Conservation (phyloP, 1,284 basidiomycete species). For the Leccinum huronense region DNA sequence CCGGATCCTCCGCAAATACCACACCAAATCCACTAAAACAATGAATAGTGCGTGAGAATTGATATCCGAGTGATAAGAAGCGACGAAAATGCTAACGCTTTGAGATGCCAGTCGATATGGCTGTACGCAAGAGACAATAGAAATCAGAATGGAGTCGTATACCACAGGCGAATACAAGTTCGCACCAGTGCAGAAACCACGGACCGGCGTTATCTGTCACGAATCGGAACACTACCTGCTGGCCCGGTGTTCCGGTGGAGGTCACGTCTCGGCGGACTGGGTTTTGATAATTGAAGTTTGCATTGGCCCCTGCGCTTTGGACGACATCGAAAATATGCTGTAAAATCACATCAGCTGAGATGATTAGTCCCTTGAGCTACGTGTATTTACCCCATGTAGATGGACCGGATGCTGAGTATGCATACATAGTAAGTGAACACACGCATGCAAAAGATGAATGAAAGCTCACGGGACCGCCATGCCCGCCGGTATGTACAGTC, state of each 20-base stretch:
- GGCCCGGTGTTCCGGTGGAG: not conserved
- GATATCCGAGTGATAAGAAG: not conserved
- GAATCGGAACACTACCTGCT: not conserved
- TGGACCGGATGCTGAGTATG: constrained; percentile 38
- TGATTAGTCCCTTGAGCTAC: not conserved
- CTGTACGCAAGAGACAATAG: not conserved
- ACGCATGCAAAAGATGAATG: not conserved
- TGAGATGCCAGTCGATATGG: not conserved
- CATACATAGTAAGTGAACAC: constrained; percentile 1
- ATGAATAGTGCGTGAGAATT: not conserved
- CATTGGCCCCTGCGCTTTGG: not conserved
- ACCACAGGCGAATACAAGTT: not conserved
- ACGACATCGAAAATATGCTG: constrained; percentile 1
- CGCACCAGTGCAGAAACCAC: not conserved
- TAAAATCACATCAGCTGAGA: not conserved
- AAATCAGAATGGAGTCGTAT: not conserved
- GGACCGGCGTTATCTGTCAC: not conserved
- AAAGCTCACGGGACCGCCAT: constrained; percentile 23
- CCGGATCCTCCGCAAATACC: not conserved
- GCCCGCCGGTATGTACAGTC: constrained; percentile 18
- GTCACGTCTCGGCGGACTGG: not conserved
- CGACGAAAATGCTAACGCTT: not conserved
- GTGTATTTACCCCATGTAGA: constrained; percentile 20
- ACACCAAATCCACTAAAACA: not conserved
- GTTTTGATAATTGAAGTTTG: not conserved